phyloP scores from a whole-genome alignment of 495 filamentous ascomycete genomes.

The Podospora comata region DNA sequence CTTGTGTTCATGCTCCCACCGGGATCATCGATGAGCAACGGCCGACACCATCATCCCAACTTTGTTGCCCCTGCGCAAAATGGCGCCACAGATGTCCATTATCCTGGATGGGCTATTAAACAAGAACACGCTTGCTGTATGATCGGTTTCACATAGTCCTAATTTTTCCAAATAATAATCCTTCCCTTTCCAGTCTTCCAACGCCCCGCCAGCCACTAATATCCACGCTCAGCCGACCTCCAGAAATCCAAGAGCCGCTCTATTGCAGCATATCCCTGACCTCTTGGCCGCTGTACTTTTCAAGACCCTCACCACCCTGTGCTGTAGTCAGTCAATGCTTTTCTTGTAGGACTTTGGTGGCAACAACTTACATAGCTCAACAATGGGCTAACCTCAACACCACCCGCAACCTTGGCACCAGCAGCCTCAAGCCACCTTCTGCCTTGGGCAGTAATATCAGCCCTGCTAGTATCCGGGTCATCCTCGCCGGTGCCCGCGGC shows the following conservation, averaged over 20 bases:
- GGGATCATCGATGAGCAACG: neutral
- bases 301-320: slow-evolving; percentile 78
- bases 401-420: slow-evolving; percentile 74
- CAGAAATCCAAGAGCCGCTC: neutral
- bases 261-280: slow-evolving; percentile 46
- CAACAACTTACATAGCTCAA: slow-evolving; percentile 86
- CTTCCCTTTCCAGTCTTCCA: neutral
- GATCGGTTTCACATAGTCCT: slow-evolving; percentile 43
- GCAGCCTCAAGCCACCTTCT: slow-evolving; percentile 76
- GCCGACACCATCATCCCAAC: neutral
- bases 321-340: neutral
- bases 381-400: slow-evolving; percentile 88
- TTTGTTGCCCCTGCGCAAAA: neutral
- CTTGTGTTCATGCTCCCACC: neutral
- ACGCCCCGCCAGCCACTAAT: neutral
- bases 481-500: slow-evolving; percentile 87
- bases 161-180: neutral
- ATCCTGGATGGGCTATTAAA: neutral
- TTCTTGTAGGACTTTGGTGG: slow-evolving; percentile 14
- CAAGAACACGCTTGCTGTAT: slow-evolving; percentile 34
- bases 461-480: slow-evolving; percentile 85
- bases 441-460: slow-evolving; percentile 86
- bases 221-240: neutral
- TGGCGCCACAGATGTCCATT: neutral
- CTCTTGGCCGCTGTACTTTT: slow-evolving; percentile 66